Base-by-base conservation (phyloP, 2,329 filamentous ascomycete genomes). In the Cytospora mali region DNA sequence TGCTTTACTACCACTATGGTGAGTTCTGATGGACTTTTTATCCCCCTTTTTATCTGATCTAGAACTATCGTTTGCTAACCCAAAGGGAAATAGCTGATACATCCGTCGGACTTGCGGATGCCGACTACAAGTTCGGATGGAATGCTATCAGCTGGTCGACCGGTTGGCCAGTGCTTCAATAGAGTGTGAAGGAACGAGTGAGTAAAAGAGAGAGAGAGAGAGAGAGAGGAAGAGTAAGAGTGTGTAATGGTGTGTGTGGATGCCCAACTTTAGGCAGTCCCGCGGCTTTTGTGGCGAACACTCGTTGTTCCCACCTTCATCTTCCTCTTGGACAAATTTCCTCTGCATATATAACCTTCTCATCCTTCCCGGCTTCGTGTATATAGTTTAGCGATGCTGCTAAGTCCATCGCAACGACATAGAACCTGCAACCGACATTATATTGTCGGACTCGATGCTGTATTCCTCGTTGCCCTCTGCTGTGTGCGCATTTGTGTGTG, bases 1-100 rank as follows among this genome's bases (percentile, higher is more conserved):
- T 88, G 10, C 75, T 88, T 7, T 88, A 88, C 71, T 88, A 88
- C 68, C 84, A 88, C 68, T 88, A 88, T 67, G 76, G 57, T 60
- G 35, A 60, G 57, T 59, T 21, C 21, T 49, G 18, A 13, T 18
- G 4, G 7, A 21, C n/a, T n/a, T 23, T 4, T 21, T 9, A 5
- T 27, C 39, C 23, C 21, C 13, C 31, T 18, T 11, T 10, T 16
- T n/a, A 10, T n/a, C n/a, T n/a, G n/a, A n/a, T n/a, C n/a, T n/a
- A n/a, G n/a, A 7, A 23, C 13, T 29, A 33, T 49, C 27, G 6
- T n/a, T 0, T 72, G 77, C 6, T 48, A 29, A 56, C 23, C 10
- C 14, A 29, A 6, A 9, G 2, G 0, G 11, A 21, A 23, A 56
- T 33, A 66, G 77, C 85, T 3, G 76, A 87, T 66, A 85, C 80